Evolutionary conservation across 257 asterid genomes (phyloP).

Genomic region (Thymus mandschuricus): DNA sequence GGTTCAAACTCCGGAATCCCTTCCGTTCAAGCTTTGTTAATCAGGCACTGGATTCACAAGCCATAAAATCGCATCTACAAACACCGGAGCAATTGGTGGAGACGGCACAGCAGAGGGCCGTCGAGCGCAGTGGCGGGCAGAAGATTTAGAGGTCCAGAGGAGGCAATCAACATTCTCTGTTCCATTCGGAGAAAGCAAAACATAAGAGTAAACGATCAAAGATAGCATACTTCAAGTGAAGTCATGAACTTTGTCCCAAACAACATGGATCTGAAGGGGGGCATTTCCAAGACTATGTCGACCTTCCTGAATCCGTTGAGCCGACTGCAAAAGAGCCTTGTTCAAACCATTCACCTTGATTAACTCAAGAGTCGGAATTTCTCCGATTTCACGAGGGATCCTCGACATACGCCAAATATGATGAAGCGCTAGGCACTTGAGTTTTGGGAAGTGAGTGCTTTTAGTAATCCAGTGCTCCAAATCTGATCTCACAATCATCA

Average conservation of each 20-base stretch:
- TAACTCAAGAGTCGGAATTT: background rate
- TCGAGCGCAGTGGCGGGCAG: too few species aligned
- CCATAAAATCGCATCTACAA: too few species aligned
- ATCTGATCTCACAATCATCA: background rate
- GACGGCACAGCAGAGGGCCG: too few species aligned
- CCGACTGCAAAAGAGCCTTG: background rate
- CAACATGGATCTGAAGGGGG: background rate
- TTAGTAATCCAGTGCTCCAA: background rate
- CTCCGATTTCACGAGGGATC: background rate
- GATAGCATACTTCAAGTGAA: too few species aligned
- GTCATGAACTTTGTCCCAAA: background rate
- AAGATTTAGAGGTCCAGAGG: too few species aligned
- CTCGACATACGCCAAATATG: background rate
- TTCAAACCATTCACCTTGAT: background rate
- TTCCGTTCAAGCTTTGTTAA: background rate
- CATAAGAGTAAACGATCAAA: background rate
- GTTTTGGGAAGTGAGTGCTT: conserved; percentile 7
- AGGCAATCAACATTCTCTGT: background rate
- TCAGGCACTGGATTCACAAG: too few species aligned
- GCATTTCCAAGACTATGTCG: background rate
- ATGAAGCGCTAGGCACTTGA: background rate
- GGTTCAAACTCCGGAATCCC: background rate
- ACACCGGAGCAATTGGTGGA: too few species aligned
- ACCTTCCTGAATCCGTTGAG: background rate
- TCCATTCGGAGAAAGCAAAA: background rate